phyloP scores from a whole-genome alignment of 768 basidiomycete genomes.

The Panaeolus papilionaceus region DNA sequence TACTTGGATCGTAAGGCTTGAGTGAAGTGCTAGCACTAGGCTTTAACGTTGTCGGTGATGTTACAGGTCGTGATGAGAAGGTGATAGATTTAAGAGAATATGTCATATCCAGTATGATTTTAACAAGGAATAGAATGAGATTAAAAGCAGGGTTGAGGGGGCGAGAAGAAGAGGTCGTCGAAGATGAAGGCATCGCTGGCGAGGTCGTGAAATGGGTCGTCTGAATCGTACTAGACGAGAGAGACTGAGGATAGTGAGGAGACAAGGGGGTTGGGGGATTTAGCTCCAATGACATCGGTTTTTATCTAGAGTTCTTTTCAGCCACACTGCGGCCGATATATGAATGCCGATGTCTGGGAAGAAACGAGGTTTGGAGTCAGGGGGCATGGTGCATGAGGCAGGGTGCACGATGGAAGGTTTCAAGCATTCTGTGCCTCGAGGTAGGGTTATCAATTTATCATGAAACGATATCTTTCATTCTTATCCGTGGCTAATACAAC shows the following conservation, averaged over 20 bases:
- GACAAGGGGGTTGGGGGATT: not conserved
- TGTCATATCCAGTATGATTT: constrained; percentile 8
- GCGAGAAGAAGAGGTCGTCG: not conserved
- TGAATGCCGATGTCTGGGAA: not conserved
- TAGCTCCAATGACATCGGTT: not conserved
- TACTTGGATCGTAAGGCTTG: not conserved
- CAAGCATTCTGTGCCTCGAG: not conserved
- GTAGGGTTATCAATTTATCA: not conserved
- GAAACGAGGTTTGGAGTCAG: not conserved
- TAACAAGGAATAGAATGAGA: constrained; percentile 3
- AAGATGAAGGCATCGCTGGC: not conserved
- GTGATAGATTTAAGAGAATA: constrained; percentile 1
- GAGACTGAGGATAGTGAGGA: too few relatives aligned
- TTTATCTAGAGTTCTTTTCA: not conserved
- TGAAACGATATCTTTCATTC: not conserved
- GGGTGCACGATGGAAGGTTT: not conserved
- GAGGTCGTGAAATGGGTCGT: too few relatives aligned
- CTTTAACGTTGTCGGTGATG: not conserved
- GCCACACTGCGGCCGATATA: not conserved
- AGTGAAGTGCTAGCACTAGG: not conserved
- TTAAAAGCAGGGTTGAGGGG: not conserved
- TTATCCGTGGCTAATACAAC: not conserved
- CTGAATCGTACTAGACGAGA: too few relatives aligned
- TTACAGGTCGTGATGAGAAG: not conserved
- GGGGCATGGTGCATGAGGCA: too few relatives aligned